phyloP scores from a whole-genome alignment of 345 rosid species.

The Dovyalis caffra region DNA sequence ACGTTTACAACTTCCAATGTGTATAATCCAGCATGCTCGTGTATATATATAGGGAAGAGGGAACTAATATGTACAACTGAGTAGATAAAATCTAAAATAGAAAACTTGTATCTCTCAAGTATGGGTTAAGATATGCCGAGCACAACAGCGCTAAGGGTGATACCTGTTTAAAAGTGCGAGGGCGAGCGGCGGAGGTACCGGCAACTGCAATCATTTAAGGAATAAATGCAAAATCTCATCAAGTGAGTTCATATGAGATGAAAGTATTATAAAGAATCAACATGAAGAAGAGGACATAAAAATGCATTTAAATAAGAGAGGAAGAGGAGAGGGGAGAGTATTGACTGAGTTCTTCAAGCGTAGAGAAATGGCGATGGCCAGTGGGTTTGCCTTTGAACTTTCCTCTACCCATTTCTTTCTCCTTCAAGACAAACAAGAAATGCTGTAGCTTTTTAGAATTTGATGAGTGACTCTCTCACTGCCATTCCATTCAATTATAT shows the following conservation, averaged over 20 bases:
- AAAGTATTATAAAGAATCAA: background rate
- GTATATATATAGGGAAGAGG: no score
- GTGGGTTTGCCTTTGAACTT: conserved; percentile 80
- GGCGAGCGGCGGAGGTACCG: conserved; percentile 11
- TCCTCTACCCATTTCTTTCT: conserved; percentile 55
- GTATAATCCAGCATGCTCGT: no score
- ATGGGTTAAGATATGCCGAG: background rate
- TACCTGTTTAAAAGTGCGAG: conserved; percentile 15
- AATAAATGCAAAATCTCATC: background rate
- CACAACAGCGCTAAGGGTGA: background rate
- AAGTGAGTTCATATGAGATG: background rate
- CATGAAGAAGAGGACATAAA: background rate
- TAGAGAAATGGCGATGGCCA: conserved; percentile 69
- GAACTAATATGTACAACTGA: no score
- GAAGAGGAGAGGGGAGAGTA: conserved; percentile 10
- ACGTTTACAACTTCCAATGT: background rate
- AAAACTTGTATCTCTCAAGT: background rate
- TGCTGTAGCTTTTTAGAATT: no score
- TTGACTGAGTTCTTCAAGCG: conserved; percentile 57
- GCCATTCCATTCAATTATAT: background rate
- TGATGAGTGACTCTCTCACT: background rate
- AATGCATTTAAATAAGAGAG: background rate
- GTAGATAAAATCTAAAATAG: background rate
- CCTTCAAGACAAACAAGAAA: background rate
- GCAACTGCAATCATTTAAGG: conserved; percentile 8